phyloP scores from a whole-genome alignment of 2,329 filamentous ascomycete genomes.

The Phoma sp. region DNA sequence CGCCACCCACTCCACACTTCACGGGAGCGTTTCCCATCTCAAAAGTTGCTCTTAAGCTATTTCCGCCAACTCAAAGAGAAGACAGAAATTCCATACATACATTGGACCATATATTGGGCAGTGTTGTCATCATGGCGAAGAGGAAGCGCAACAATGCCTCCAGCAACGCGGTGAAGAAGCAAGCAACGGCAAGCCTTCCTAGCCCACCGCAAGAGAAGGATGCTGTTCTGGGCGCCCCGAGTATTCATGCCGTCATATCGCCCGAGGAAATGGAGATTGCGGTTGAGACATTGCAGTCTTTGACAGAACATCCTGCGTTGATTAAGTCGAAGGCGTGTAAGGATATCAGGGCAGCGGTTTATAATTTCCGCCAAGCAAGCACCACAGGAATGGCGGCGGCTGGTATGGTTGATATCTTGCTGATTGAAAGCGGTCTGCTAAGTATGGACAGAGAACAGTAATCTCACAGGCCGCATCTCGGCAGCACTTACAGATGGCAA shows the following conservation, averaged over 20 bases:
- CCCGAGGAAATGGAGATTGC: constrained; percentile 71
- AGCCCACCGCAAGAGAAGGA: constrained; percentile 35
- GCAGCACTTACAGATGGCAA: constrained; percentile 69
- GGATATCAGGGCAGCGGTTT: constrained; percentile 69
- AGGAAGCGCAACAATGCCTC: constrained; percentile 34
- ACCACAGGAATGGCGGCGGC: constrained; percentile 68
- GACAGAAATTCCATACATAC: too few relatives aligned
- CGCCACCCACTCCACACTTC: constrained; percentile 14
- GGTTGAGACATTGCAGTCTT: constrained; percentile 66
- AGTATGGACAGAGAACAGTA: constrained; percentile 57
- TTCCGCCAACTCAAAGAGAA: not conserved
- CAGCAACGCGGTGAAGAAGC: constrained; percentile 31
- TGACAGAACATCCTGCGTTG: constrained; percentile 64
- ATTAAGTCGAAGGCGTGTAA: constrained; percentile 74
- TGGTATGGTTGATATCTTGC: constrained; percentile 40
- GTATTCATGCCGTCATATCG: constrained; percentile 61
- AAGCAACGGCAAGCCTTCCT: constrained; percentile 26
- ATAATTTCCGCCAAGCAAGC: constrained; percentile 71
- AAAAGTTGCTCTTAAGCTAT: not conserved
- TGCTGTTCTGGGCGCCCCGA: constrained; percentile 53
- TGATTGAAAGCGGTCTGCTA: constrained; percentile 6
- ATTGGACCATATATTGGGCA: too few relatives aligned
- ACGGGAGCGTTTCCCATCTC: not conserved
- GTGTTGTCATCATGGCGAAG: constrained; percentile 30
- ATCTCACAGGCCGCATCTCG: constrained; percentile 70